phyloP scores from a whole-genome alignment of 129 eudicot genomes.

The Centella asiatica region DNA sequence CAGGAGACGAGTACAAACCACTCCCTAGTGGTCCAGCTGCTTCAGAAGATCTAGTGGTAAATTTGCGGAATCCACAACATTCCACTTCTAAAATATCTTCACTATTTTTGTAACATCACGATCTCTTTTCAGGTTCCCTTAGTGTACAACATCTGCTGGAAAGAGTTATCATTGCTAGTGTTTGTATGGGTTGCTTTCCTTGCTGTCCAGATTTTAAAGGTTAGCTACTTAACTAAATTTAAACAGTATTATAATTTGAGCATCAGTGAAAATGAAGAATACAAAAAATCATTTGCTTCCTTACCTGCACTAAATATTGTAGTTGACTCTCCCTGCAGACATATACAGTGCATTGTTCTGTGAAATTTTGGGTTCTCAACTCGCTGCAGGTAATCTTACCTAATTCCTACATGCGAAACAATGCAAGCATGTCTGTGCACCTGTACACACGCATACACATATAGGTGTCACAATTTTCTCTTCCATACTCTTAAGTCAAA shows the following conservation, averaged over 20 bases:
- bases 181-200: slow-evolving; percentile 30
- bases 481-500: too few relatives aligned
- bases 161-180: slow-evolving; percentile 15
- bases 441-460: background rate
- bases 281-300: background rate
- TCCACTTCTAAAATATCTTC: background rate
- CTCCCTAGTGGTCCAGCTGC: slow-evolving; percentile 9
- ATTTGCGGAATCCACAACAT: background rate
- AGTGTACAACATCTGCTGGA: slow-evolving; percentile 19
- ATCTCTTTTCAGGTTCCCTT: slow-evolving; percentile 15
- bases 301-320: background rate
- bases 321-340: slow-evolving; percentile 20
- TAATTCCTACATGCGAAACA: background rate
- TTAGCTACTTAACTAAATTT: background rate
- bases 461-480: background rate
- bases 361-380: slow-evolving; percentile 30
- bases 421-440: background rate
- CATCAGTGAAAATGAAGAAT: background rate
- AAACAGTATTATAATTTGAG: background rate
- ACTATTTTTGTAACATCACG: background rate
- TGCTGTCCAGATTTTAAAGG: slow-evolving; percentile 26
- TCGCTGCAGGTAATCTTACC: slow-evolving; percentile 30
- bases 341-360: slow-evolving; percentile 26
- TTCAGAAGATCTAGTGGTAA: slow-evolving; percentile 1
- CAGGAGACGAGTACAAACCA: slow-evolving; percentile 14